Evolutionary conservation across 1,284 basidiomycete genomes (phyloP).

Genomic region (Rhodotorula sp.): DNA sequence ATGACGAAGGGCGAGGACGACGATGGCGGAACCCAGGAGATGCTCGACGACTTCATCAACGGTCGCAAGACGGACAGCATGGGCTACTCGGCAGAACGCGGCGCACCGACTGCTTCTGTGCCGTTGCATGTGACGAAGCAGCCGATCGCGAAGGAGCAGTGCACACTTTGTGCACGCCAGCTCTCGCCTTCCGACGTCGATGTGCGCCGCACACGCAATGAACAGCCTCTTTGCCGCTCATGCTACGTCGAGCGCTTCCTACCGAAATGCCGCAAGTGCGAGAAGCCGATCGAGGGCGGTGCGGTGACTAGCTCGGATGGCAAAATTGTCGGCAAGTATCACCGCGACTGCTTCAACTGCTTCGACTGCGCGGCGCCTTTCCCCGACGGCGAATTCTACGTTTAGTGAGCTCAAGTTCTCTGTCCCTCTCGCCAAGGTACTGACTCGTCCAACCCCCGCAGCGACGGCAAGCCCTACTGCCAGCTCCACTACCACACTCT

Average conservation of each 20-base stretch:
- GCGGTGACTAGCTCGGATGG: slow-evolving; percentile 45
- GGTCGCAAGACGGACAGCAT: background rate
- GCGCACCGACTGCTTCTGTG: too few relatives aligned
- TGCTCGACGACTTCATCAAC: slow-evolving; percentile 8
- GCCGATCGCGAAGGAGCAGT: background rate
- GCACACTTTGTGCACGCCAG: slow-evolving; percentile 16
- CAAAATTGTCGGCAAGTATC: slow-evolving; percentile 44
- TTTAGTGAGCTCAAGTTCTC: slow-evolving; percentile 23
- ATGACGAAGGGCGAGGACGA: slow-evolving; percentile 15
- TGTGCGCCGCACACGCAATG: slow-evolving; percentile 18
- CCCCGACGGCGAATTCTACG: slow-evolving; percentile 45
- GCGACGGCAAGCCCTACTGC: slow-evolving; percentile 43
- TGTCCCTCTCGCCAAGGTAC: background rate
- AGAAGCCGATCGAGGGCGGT: slow-evolving; percentile 41
- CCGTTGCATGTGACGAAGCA: too few relatives aligned
- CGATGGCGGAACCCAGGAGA: background rate
- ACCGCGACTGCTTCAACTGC: slow-evolving; percentile 34
- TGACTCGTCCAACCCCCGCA: background rate
- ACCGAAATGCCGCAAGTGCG: slow-evolving; percentile 46
- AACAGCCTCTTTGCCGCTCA: slow-evolving; percentile 37
- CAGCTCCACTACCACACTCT: slow-evolving; percentile 43
- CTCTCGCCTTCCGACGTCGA: background rate
- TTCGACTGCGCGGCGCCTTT: slow-evolving; percentile 42
- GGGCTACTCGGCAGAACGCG: background rate
- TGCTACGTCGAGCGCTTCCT: slow-evolving; percentile 46